These are phyloP conservation scores for Auricularia cornea DNA, from an alignment of 768 basidiomycete genomes.

Conservation along the genomic window DNA sequence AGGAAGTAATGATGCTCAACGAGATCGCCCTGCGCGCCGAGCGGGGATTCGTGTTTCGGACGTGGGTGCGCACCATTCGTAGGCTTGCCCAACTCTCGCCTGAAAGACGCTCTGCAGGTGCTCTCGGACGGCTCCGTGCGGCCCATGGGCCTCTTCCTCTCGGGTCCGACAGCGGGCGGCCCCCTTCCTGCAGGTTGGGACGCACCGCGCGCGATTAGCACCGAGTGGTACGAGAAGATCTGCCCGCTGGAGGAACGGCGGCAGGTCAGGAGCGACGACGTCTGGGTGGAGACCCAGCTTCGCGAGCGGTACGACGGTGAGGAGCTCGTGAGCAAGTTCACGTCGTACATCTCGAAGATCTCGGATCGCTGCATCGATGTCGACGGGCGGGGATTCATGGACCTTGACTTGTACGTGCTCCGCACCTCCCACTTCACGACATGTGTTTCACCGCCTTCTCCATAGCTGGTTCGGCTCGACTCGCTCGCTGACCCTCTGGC, in stretches of 20 bases:
- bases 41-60: conserved; percentile 36
- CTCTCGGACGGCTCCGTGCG: neutral
- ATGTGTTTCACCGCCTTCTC: conserved; percentile 1
- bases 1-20: conserved; percentile 47
- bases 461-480: conserved; percentile 27
- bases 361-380: conserved; percentile 45
- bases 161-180: conserved; percentile 36
- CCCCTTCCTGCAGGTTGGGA: conserved; percentile 25
- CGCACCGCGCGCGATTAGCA: conserved; percentile 38
- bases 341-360: conserved; percentile 33
- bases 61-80: neutral
- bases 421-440: neutral
- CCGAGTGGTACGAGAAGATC: conserved; percentile 36
- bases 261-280: too few relatives aligned
- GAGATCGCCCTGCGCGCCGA: conserved; percentile 39
- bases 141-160: conserved; percentile 7
- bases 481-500: conserved; percentile 38
- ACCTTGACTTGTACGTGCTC: neutral
- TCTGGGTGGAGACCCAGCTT: conserved; percentile 27
- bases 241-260: conserved; percentile 33
- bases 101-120: neutral
- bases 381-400: conserved; percentile 3
- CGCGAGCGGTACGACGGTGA: conserved; percentile 19
- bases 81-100: too few relatives aligned
- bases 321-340: conserved; percentile 37